These are phyloP conservation scores for Borovskyia barvae DNA, from an alignment of 208 protist species.

Conservation along the genomic window DNA sequence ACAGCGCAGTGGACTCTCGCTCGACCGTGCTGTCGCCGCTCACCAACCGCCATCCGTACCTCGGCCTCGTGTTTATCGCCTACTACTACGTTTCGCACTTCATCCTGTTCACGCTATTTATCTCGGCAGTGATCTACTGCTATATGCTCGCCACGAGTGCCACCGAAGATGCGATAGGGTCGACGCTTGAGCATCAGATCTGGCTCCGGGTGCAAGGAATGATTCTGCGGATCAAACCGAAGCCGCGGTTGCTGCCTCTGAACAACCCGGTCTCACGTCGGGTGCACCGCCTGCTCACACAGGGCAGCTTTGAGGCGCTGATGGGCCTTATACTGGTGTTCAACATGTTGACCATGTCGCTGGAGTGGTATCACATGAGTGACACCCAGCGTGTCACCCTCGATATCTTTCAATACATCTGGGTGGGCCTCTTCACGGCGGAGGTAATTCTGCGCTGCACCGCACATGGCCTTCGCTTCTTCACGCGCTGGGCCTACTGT, in stretches of 20 bases:
- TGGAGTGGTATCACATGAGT: slow-evolving; percentile 81
- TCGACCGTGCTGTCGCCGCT: slow-evolving; percentile 41
- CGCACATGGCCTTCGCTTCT: slow-evolving; percentile 78
- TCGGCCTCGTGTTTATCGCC: slow-evolving; percentile 86
- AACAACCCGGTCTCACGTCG: slow-evolving; percentile 49
- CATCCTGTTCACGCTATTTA: slow-evolving; percentile 90
- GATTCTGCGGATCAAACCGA: slow-evolving; percentile 60
- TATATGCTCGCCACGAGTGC: slow-evolving; percentile 79
- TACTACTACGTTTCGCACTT: slow-evolving; percentile 91
- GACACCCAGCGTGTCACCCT: slow-evolving; percentile 42
- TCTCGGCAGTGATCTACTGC: slow-evolving; percentile 86
- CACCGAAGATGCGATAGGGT: slow-evolving; percentile 50
- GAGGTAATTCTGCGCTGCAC: slow-evolving; percentile 78
- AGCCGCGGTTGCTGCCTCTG: slow-evolving; percentile 54
- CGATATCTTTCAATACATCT: slow-evolving; percentile 79
- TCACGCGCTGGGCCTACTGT: slow-evolving; percentile 76
- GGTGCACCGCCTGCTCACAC: slow-evolving; percentile 55
- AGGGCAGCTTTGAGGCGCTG: slow-evolving; percentile 58
- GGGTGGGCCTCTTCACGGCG: slow-evolving; percentile 81
- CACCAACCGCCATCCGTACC: slow-evolving; percentile 60
- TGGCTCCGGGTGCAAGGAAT: slow-evolving; percentile 82
- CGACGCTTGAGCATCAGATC: slow-evolving; percentile 74
- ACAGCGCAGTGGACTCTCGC: slow-evolving; percentile 72
- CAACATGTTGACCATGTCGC: slow-evolving; percentile 87
- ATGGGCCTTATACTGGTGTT: slow-evolving; percentile 67